Conservation (phyloP, 768 basidiomycete genomes). For the Naematelia aurantialba region DNA sequence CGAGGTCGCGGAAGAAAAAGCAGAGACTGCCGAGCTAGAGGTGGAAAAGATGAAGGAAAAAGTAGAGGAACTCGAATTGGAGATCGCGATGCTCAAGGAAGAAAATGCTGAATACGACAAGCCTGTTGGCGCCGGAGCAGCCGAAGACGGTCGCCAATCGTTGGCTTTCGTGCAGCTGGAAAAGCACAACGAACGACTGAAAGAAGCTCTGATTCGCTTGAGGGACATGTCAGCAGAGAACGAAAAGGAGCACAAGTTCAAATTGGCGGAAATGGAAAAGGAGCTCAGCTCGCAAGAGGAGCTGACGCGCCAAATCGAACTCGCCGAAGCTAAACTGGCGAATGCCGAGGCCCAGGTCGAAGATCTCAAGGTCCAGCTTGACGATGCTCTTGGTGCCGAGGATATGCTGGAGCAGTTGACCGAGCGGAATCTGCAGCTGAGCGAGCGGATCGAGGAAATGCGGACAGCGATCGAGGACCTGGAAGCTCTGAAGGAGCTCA, state of each 20-base stretch:
- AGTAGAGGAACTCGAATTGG: constrained; percentile 74
- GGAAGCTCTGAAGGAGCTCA: constrained; percentile 90
- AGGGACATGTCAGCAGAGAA: constrained; percentile 84
- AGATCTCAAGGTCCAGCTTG: constrained; percentile 87
- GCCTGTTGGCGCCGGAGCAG: constrained; percentile 33
- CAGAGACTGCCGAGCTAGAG: constrained; percentile 73
- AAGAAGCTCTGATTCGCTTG: constrained; percentile 85
- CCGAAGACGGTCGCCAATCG: constrained; percentile 55
- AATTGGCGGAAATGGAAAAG: constrained; percentile 84
- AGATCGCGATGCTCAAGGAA: constrained; percentile 68
- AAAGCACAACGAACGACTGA: constrained; percentile 91
- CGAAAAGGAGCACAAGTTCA: constrained; percentile 74
- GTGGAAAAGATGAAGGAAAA: constrained; percentile 74
- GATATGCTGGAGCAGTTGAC: constrained; percentile 95
- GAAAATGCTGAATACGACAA: constrained; percentile 54
- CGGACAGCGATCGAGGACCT: constrained; percentile 92
- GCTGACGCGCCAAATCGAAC: constrained; percentile 74
- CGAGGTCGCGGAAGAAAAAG: constrained; percentile 91
- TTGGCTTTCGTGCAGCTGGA: constrained; percentile 71
- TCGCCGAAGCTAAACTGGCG: constrained; percentile 70
- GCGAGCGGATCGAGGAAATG: constrained; percentile 99
- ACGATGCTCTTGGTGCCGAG: constrained; percentile 90
- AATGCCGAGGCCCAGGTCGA: constrained; percentile 90
- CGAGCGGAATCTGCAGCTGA: constrained; percentile 83
- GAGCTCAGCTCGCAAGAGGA: constrained; percentile 75